Base-by-base conservation (phyloP, 371 early-diverging fungal genomes). In the Gilbertella persicaria region DNA sequence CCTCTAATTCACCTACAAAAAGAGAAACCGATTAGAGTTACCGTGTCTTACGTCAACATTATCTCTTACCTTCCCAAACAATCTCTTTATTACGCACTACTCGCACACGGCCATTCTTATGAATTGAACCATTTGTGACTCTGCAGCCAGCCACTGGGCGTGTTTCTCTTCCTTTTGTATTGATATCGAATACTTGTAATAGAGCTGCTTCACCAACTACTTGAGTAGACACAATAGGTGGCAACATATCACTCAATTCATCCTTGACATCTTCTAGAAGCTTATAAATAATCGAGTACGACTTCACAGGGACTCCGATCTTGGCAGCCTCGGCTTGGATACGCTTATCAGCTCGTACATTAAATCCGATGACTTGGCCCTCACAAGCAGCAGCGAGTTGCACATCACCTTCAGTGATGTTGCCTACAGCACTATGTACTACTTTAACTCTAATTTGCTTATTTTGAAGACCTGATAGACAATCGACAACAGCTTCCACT, bases 141-240 rank as follows among this genome's bases (percentile, higher is more conserved):
- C 90, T 79, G 64, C 96, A 95, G 4, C 97, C 97, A 5, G 96
- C 96, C 23, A 97, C 76, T 12, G 78, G 64, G 42, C 80, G 85
- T 24, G 75, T 73, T 44, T 74, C 69, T 42, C 81, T 50, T 43
- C 84, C 87, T 74, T 93, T 92, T 50, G 81, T 64, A 58, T 80
- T 85, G 57, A 93, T 86, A 12, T 80, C 69, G 71, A 97, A 97
- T 16, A 91, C 58, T 59, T 94, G 89, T 28, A 86, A 73, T 30
- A 97, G 75, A 19, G 85, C 85, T 12, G 97, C 97, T 64, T 96
- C 95, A 16, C 96, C 96, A 19, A 78, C 74, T n/a, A 90, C 85
- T 42, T 89, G 88, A 8, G 81, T 85, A 30, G 86, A 74, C 25
- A 85, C 60, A 20, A 88, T 81, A 10, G 93, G 92, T 35, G 94